Evolutionary conservation across 2,329 filamentous ascomycete genomes (phyloP).

Genomic region (Cadophora sp.): DNA sequence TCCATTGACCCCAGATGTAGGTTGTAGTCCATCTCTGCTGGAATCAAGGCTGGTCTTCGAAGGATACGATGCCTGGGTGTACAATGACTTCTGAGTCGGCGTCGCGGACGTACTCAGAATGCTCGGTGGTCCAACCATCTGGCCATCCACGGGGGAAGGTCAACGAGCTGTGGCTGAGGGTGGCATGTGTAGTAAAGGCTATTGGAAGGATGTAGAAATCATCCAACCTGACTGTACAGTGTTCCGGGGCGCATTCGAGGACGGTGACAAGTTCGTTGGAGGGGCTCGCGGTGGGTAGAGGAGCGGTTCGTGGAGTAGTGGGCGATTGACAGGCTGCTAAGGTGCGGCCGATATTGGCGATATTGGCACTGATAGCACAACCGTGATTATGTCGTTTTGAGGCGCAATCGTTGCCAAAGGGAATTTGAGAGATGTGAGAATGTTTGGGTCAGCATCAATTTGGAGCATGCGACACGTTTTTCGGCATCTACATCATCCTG

Average conservation of each 20-base stretch:
- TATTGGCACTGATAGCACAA: constrained; percentile 6
- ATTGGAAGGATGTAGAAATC: constrained; percentile 34
- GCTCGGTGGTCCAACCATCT: constrained; percentile 49
- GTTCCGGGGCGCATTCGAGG: constrained; percentile 23
- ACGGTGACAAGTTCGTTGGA: constrained; percentile 1
- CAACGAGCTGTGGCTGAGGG: constrained; percentile 38
- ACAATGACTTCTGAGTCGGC: constrained; percentile 60
- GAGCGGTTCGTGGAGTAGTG: constrained; percentile 15
- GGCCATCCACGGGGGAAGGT: constrained; percentile 42
- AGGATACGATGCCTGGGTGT: constrained; percentile 51
- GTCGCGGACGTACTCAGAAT: constrained; percentile 62
- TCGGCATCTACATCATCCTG: constrained; percentile 23
- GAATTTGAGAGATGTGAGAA: background rate
- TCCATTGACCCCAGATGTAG: constrained; percentile 51
- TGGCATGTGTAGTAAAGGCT: constrained; percentile 41
- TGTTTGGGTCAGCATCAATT: constrained; percentile 2
- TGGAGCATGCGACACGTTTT: constrained; percentile 23
- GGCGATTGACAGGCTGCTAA: constrained; percentile 15
- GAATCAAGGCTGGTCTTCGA: constrained; percentile 53
- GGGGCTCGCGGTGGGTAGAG: constrained; percentile 9
- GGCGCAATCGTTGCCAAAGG: background rate
- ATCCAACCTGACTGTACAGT: constrained; percentile 28
- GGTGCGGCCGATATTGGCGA: background rate
- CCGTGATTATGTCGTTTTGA: background rate
- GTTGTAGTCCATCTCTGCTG: constrained; percentile 63